A percentile compares a stretch with the other conserved stretches of the same genome.
Evolutionary conservation across 2,329 filamentous ascomycete genomes (phyloP).

Genomic region (Phaeosphaeria sp.): DNA sequence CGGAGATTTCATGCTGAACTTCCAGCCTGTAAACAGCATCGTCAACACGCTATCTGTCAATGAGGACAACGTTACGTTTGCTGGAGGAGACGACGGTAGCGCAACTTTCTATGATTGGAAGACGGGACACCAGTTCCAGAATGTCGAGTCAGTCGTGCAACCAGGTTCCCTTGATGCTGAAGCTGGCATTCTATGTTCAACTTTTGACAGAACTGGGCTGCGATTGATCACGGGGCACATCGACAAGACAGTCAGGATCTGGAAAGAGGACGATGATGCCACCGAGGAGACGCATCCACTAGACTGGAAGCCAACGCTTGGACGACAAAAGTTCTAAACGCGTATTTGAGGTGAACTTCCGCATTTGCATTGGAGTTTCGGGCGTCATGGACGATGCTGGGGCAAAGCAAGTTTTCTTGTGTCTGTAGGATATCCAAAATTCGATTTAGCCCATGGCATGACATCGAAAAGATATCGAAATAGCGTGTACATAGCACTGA

Average conservation of each 20-base stretch:
- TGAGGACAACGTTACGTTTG: constrained; percentile 93
- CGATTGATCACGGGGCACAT: constrained; percentile 93
- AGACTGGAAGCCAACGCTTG: constrained; percentile 86
- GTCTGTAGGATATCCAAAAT: background rate
- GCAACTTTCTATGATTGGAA: constrained; percentile 99
- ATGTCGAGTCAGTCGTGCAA: constrained; percentile 88
- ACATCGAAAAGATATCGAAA: no score
- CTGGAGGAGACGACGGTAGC: constrained; percentile 92
- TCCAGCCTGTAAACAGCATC: constrained; percentile 94
- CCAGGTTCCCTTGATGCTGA: constrained; percentile 94
- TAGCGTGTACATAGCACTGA: background rate
- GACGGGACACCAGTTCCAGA: constrained; percentile 89
- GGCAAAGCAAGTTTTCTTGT: background rate
- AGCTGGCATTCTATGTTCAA: constrained; percentile 91
- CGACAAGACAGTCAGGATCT: constrained; percentile 92
- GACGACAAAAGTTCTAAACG: constrained; percentile 69
- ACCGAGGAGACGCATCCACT: constrained; percentile 91
- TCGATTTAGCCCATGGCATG: no score
- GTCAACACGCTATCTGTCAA: constrained; percentile 95
- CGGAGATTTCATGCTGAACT: constrained; percentile 99
- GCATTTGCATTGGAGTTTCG: constrained; percentile 4
- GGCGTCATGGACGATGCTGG: background rate
- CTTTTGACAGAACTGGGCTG: constrained; percentile 87
- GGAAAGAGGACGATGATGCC: constrained; percentile 91
- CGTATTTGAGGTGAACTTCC: background rate